A percentile compares a stretch with the other conserved stretches of the same genome.
Conservation (phyloP, 805 yeast species). For the Clavispora fructus region DNA sequence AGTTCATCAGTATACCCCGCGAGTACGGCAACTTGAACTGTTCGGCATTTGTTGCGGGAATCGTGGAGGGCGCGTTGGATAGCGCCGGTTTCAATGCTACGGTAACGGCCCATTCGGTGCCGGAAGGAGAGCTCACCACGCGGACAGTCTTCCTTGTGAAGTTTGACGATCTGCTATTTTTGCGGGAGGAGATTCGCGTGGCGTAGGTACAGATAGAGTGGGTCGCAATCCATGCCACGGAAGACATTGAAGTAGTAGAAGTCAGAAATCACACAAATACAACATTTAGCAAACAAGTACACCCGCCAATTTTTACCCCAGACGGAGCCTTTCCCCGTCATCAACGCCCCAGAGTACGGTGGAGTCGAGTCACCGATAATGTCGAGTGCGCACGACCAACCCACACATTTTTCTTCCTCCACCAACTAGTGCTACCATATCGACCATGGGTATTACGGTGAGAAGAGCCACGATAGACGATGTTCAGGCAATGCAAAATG, state of each 20-base stretch:
- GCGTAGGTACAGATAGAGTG: neutral
- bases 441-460: conserved; percentile 72
- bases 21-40: conserved; percentile 76
- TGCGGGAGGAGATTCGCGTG: conserved; percentile 48
- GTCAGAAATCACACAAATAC: too few species aligned
- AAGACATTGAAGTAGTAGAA: too few species aligned
- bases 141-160: conserved; percentile 74
- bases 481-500: conserved; percentile 92
- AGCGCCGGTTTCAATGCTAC: conserved; percentile 65
- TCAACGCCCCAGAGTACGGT: too few species aligned
- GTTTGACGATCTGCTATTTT: conserved; percentile 54
- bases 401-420: neutral
- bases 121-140: conserved; percentile 50
- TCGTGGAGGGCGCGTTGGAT: conserved; percentile 77
- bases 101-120: conserved; percentile 81
- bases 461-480: conserved; percentile 84
- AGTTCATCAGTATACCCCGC: conserved; percentile 70
- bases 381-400: neutral
- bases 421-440: neutral
- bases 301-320: too few species aligned
- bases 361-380: neutral
- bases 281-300: too few species aligned
- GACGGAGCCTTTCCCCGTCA: too few species aligned
- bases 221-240: too few species aligned
- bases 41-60: conserved; percentile 79